phyloP scores from a whole-genome alignment of 768 basidiomycete genomes.

The Boletus speciosus region DNA sequence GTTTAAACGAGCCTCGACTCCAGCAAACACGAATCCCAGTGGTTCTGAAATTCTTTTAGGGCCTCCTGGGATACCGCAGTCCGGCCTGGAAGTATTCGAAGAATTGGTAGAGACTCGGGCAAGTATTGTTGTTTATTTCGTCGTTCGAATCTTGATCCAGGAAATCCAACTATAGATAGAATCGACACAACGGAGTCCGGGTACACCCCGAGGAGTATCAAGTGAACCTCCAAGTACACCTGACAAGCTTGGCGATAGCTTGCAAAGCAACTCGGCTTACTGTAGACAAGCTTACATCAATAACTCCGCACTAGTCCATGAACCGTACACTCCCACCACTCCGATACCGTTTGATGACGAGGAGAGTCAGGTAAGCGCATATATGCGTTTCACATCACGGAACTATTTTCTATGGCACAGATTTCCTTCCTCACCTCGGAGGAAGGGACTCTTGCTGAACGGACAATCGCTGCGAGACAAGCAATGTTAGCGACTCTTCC shows the following conservation, averaged over 20 bases:
- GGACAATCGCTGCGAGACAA: conserved; percentile 52
- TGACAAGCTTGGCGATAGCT: conserved; percentile 17
- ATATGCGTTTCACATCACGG: conserved; percentile 5
- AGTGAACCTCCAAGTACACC: conserved; percentile 16
- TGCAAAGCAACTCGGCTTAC: conserved; percentile 30
- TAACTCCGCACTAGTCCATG: conserved; percentile 6
- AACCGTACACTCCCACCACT: background rate
- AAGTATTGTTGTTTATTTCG: background rate
- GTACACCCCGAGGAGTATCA: background rate
- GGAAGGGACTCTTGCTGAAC: conserved; percentile 25
- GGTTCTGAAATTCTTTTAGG: background rate
- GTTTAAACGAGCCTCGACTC: conserved; percentile 21
- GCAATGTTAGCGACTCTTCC: conserved; percentile 57
- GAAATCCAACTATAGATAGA: background rate
- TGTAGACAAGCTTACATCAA: conserved; percentile 12
- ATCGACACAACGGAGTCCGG: background rate
- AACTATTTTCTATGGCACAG: conserved; percentile 1
- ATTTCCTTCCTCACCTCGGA: background rate
- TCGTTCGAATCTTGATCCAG: background rate
- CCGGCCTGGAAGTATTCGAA: background rate
- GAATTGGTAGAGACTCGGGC: conserved; percentile 4
- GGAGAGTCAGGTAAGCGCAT: conserved; percentile 18
- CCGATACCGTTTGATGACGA: background rate
- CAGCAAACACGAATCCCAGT: conserved; percentile 15
- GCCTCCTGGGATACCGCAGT: background rate